phyloP scores from a whole-genome alignment of 352 stramenopile species.

The Aphanomyces stellatus region DNA sequence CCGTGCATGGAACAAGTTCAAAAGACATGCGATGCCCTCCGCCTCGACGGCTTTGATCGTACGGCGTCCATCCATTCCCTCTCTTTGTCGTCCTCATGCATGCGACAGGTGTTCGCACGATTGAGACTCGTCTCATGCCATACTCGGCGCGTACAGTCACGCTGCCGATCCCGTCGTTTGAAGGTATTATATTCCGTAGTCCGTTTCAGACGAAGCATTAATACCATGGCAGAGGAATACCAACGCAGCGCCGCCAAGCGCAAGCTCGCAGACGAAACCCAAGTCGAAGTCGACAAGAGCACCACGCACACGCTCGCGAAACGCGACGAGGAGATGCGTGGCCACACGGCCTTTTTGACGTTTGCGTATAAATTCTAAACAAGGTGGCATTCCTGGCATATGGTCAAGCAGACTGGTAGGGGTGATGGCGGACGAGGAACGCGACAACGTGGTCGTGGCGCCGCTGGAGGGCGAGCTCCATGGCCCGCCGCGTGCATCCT shows the following conservation, averaged over 20 bases:
- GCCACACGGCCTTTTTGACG: constrained; percentile 80
- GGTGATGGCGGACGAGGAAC: not conserved
- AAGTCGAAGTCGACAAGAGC: constrained; percentile 49
- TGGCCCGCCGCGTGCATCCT: not conserved
- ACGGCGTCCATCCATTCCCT: constrained; percentile 16
- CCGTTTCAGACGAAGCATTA: too few relatives aligned
- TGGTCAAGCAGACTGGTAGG: not conserved
- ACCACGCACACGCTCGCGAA: constrained; percentile 61
- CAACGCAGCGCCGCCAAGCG: constrained; percentile 27
- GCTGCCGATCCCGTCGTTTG: constrained; percentile 61
- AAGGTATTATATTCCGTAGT: not conserved
- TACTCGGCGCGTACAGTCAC: constrained; percentile 62
- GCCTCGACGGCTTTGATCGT: constrained; percentile 77
- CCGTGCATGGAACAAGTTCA: constrained; percentile 99
- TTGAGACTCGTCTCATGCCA: constrained; percentile 90
- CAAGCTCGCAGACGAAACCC: constrained; percentile 22
- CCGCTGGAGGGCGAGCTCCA: not conserved
- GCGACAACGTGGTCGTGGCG: not conserved
- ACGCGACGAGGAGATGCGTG: constrained; percentile 78
- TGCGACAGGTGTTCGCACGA: constrained; percentile 68
- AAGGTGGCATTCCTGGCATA: too few relatives aligned
- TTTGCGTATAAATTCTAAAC: constrained; percentile 71
- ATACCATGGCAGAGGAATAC: constrained; percentile 25
- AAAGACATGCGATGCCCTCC: constrained; percentile 68
- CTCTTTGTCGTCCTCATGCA: not conserved